phyloP scores from a whole-genome alignment of 768 basidiomycete species.

The Nevesoporus exiguus region DNA sequence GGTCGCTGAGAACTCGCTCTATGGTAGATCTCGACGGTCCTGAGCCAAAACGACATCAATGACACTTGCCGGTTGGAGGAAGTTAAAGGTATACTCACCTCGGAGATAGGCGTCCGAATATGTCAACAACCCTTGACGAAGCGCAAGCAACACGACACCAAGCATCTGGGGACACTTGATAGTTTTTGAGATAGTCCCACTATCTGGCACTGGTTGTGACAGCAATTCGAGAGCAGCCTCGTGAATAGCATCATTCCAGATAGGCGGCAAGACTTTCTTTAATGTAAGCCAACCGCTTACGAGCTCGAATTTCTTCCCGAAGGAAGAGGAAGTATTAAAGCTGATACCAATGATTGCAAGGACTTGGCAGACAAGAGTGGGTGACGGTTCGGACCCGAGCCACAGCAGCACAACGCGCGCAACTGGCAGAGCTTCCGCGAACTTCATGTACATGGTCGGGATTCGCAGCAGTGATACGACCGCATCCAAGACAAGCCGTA shows the following conservation, averaged over 20 bases:
- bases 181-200: constrained; percentile 19
- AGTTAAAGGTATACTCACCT: constrained; percentile 7
- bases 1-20: constrained; percentile 52
- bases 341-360: constrained; percentile 57
- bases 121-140: constrained; percentile 52
- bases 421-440: constrained; percentile 69
- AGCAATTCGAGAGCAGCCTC: constrained; percentile 67
- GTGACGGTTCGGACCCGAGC: constrained; percentile 70
- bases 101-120: constrained; percentile 24
- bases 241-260: constrained; percentile 70
- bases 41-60: constrained; percentile 3
- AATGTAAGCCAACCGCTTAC: constrained; percentile 82
- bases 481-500: constrained; percentile 62
- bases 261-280: constrained; percentile 59
- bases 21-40: constrained; percentile 22
- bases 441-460: constrained; percentile 60
- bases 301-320: constrained; percentile 78
- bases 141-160: constrained; percentile 64
- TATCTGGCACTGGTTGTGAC: constrained; percentile 41
- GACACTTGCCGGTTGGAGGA: neutral
- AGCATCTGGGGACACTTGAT: constrained; percentile 66
- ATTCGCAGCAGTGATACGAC: constrained; percentile 61
- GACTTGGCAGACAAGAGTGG: constrained; percentile 54
- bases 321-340: constrained; percentile 53
- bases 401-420: constrained; percentile 77